A percentile compares a stretch with the other conserved stretches of the same genome.
phyloP scores from a whole-genome alignment of 2,329 filamentous ascomycete genomes.

The Cadophora sp. region DNA sequence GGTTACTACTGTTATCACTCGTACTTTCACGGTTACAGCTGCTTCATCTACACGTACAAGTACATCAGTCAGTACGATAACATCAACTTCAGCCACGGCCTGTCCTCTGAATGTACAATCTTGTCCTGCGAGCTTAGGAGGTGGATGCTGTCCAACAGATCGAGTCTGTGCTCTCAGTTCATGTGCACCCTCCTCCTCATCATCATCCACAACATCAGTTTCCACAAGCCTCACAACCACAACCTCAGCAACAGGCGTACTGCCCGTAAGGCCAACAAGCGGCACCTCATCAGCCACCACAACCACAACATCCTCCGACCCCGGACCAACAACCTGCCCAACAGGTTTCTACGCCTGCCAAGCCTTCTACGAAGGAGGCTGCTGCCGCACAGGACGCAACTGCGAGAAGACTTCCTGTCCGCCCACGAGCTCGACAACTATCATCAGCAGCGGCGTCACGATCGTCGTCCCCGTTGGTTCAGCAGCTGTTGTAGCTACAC shows the following conservation, averaged over 20 bases:
- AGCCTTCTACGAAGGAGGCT: conserved; percentile 81
- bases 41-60: conserved; percentile 40
- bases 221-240: conserved; percentile 41
- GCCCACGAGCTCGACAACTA: conserved; percentile 63
- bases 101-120: conserved; percentile 34
- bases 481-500: conserved; percentile 51
- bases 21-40: conserved; percentile 29
- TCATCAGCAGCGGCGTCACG: conserved; percentile 72
- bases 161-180: conserved; percentile 42
- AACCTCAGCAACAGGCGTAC: conserved; percentile 49
- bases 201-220: conserved; percentile 49
- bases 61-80: conserved; percentile 39
- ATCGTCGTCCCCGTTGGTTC: conserved; percentile 67
- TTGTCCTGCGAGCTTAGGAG: conserved; percentile 41
- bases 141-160: conserved; percentile 45
- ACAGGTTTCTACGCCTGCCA: conserved; percentile 92
- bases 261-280: conserved; percentile 57
- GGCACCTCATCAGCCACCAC: conserved; percentile 49
- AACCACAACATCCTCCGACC: conserved; percentile 17
- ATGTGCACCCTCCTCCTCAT: conserved; percentile 39
- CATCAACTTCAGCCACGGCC: conserved; percentile 30
- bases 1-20: conserved; percentile 33
- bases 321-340: conserved; percentile 65
- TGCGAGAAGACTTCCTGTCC: conserved; percentile 85
- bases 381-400: conserved; percentile 86